Percentiles rank a stretch among this genome's conserved stretches.
Evolutionary conservation across 148 eudicot genomes (phyloP).

Genomic region (Spergularia bocconei): DNA sequence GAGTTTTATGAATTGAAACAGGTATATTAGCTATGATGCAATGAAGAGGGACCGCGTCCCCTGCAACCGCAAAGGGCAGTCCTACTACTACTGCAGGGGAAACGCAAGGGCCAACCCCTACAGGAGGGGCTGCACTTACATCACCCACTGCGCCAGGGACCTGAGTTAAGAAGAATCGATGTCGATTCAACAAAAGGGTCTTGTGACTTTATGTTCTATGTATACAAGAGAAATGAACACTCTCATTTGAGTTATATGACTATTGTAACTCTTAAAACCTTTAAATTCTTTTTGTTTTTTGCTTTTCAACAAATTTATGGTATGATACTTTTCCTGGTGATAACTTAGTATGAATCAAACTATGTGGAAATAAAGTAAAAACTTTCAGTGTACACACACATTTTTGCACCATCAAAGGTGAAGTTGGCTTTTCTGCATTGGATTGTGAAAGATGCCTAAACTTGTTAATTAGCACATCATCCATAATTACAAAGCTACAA

Average conservation of each 20-base stretch:
- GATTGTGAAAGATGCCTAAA: background rate
- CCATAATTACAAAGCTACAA: background rate
- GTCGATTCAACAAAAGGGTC: background rate
- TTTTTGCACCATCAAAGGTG: background rate
- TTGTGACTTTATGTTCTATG: background rate
- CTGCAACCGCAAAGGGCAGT: constrained; percentile 31
- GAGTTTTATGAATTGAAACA: background rate
- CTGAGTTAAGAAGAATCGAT: constrained; percentile 7
- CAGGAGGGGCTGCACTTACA: constrained; percentile 38
- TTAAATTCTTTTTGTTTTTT: background rate
- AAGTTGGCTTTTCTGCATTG: background rate
- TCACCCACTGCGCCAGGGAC: constrained; percentile 37
- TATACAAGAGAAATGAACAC: constrained; percentile 2
- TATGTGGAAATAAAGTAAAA: constrained; percentile 3
- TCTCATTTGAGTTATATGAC: background rate
- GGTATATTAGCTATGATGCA: constrained; percentile 35
- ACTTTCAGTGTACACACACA: background rate
- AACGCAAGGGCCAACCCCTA: constrained; percentile 38
- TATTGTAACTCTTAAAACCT: constrained; percentile 2
- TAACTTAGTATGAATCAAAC: background rate
- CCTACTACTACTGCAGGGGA: constrained; percentile 41
- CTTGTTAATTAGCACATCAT: background rate
- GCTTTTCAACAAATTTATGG: background rate
- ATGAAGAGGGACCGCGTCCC: constrained; percentile 39
- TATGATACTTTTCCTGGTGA: background rate